A percentile compares a stretch with the other conserved stretches of the same genome.
These are phyloP conservation scores for Ophiocordyceps camponoti-floridani DNA, from an alignment of 2,329 filamentous ascomycete genomes.

Conservation along the genomic window DNA sequence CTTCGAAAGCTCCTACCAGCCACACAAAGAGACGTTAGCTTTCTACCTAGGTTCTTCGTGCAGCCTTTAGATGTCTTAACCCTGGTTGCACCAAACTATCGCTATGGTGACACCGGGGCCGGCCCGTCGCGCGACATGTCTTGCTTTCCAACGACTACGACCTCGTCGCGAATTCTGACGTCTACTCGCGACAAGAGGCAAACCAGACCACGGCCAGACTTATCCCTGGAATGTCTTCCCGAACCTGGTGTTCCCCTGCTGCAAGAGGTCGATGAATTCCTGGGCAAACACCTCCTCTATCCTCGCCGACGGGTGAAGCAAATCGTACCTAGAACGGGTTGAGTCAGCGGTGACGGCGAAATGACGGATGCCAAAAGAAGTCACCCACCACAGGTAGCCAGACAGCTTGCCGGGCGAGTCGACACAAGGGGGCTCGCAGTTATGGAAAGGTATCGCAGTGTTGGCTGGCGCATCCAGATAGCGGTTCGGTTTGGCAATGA, in stretches of 20 bases:
- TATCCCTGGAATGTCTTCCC: slow-evolving; percentile 11
- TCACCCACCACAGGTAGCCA: slow-evolving; percentile 46
- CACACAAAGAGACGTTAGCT: no score
- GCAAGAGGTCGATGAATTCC: slow-evolving; percentile 21
- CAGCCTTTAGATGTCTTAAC: no score
- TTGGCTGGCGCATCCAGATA: slow-evolving; percentile 50
- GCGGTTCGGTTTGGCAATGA: slow-evolving; percentile 37
- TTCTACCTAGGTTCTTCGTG: no score
- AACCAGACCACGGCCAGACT: neutral
- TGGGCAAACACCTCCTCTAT: slow-evolving; percentile 25
- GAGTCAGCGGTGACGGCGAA: neutral
- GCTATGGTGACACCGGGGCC: no score
- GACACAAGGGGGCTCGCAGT: slow-evolving; percentile 28
- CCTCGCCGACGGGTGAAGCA: slow-evolving; percentile 52
- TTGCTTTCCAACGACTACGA: no score
- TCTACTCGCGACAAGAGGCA: no score
- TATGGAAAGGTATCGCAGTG: slow-evolving; percentile 36
- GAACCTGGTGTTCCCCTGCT: slow-evolving; percentile 19
- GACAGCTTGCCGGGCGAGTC: slow-evolving; percentile 25
- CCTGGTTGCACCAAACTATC: no score
- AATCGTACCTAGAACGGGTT: slow-evolving; percentile 35
- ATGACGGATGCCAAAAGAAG: neutral
- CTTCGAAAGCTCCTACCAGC: no score
- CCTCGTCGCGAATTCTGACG: no score
- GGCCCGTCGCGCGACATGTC: no score